These are phyloP conservation scores for Terfezia claveryi DNA, from an alignment of 495 filamentous ascomycete genomes.

Conservation along the genomic window DNA sequence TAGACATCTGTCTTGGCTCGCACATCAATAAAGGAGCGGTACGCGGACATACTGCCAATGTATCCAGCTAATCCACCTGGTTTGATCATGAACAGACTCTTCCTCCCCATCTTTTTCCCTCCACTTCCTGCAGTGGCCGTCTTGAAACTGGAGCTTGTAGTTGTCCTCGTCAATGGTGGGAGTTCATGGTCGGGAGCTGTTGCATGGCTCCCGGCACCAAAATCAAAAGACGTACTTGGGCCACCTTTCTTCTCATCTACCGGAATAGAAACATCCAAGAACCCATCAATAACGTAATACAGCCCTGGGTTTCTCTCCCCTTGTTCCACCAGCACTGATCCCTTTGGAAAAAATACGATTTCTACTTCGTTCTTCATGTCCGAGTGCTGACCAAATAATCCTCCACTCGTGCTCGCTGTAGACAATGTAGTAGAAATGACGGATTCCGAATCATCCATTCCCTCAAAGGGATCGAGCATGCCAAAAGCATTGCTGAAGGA, in stretches of 20 bases:
- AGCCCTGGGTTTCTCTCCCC: conserved; percentile 86
- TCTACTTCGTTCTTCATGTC: conserved; percentile 86
- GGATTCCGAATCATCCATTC: conserved; percentile 73
- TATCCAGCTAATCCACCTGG: conserved; percentile 90
- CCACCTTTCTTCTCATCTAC: conserved; percentile 25
- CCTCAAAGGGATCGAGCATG: conserved; percentile 78
- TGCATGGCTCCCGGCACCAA: conserved; percentile 16
- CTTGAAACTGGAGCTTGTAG: conserved; percentile 26
- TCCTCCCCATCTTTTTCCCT: conserved; percentile 30
- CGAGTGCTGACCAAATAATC: conserved; percentile 34
- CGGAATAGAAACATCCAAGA: conserved; percentile 73
- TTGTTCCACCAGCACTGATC: conserved; percentile 88
- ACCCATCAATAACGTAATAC: conserved; percentile 96
- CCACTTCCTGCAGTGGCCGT: background rate
- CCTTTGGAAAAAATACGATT: conserved; percentile 90
- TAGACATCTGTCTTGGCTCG: conserved; percentile 96
- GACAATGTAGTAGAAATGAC: conserved; percentile 39
- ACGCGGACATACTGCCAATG: conserved; percentile 77
- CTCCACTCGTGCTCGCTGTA: conserved; percentile 31
- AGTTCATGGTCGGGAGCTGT: conserved; percentile 28
- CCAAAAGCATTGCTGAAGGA: conserved; percentile 83
- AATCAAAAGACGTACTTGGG: conserved; percentile 1
- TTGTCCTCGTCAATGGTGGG: conserved; percentile 28
- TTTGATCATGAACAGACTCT: conserved; percentile 78
- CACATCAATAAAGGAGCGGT: conserved; percentile 88